Conservation (phyloP, 768 basidiomycete species). For the Lepiota brunneoincarnata region DNA sequence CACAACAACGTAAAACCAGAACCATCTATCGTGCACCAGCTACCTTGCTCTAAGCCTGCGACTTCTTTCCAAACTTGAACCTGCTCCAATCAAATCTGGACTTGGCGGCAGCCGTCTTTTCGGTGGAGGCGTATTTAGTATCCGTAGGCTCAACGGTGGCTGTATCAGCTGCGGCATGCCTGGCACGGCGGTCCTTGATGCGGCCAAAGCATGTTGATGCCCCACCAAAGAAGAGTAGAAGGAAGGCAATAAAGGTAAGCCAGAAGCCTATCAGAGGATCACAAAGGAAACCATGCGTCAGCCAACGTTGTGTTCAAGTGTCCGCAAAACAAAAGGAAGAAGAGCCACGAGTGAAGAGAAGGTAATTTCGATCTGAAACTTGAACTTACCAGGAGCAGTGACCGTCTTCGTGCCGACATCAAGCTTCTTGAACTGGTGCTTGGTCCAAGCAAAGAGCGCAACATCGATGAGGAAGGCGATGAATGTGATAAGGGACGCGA, state of each 20-base stretch:
- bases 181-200: background rate
- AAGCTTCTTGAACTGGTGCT: constrained; percentile 54
- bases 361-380: constrained; percentile 1
- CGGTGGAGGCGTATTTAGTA: background rate
- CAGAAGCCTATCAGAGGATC: constrained; percentile 7
- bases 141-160: background rate
- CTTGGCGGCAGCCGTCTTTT: background rate
- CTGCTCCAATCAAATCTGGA: background rate
- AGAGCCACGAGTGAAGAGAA: background rate
- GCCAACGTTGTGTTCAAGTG: background rate
- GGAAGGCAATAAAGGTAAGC: constrained; percentile 13
- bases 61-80: constrained; percentile 8
- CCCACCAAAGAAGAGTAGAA: constrained; percentile 13
- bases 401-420: constrained; percentile 43
- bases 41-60: background rate
- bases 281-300: background rate
- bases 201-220: constrained; percentile 14
- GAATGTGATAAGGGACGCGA: constrained; percentile 65
- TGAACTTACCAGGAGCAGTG: constrained; percentile 58
- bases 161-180: background rate
- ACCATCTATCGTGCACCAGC: too few species aligned
- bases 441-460: constrained; percentile 62
- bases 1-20: too few species aligned
- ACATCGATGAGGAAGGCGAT: constrained; percentile 79
- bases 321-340: background rate